Conservation (phyloP, 768 basidiomycete genomes). For the Mycena vitilis region DNA sequence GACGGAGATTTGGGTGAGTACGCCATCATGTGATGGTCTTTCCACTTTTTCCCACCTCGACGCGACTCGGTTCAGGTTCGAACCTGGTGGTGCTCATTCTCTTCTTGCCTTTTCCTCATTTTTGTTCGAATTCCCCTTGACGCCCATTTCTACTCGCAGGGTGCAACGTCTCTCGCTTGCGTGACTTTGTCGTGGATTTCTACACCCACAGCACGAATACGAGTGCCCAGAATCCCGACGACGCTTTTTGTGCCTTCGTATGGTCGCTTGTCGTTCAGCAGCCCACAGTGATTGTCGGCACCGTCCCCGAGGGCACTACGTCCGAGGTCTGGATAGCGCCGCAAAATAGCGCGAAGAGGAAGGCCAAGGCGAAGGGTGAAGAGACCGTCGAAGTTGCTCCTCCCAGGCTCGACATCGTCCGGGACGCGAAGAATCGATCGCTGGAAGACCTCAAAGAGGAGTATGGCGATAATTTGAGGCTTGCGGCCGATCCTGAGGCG, state of each 20-base stretch:
- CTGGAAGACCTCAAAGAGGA: conserved; percentile 67
- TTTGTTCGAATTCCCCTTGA: conserved; percentile 18
- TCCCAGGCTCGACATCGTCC: conserved; percentile 62
- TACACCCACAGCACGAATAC: conserved; percentile 59
- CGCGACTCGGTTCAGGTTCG: conserved; percentile 28
- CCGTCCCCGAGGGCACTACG: conserved; percentile 65
- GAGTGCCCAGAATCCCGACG: conserved; percentile 72
- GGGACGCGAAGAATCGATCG: conserved; percentile 64
- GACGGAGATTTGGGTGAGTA: conserved; percentile 90
- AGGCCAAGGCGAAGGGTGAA: conserved; percentile 69
- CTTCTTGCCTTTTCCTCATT: conserved; percentile 29
- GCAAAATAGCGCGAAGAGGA: conserved; percentile 73
- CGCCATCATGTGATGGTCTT: conserved; percentile 47
- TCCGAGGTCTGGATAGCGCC: conserved; percentile 85
- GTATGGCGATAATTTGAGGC: conserved; percentile 73
- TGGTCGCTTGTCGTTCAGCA: conserved; percentile 85
- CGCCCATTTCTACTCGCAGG: conserved; percentile 56
- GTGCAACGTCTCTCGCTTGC: conserved; percentile 77
- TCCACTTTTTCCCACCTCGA: conserved; percentile 40
- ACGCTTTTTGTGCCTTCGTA: conserved; percentile 80
- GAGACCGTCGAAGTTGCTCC: conserved; percentile 55
- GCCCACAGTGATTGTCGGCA: conserved; percentile 81
- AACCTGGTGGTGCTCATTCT: conserved; percentile 30
- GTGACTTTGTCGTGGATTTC: conserved; percentile 76
- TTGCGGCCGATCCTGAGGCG: conserved; percentile 80